Base-by-base conservation (phyloP, 164 flowering plant genomes). In the Chimonanthus salicifolius region DNA sequence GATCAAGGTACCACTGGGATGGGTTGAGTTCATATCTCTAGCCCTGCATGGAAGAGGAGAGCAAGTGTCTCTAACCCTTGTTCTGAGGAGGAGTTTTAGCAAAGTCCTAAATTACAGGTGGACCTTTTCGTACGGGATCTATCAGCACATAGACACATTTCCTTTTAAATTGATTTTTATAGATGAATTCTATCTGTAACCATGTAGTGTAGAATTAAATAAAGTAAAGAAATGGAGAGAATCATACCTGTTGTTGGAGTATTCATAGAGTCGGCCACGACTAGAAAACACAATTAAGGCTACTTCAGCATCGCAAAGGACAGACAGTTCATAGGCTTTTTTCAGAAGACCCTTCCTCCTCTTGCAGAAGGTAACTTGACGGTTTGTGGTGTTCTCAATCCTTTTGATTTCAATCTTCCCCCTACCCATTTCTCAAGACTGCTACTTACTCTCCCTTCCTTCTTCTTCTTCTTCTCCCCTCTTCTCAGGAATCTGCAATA, bases 341-440 rank as follows among this genome's bases (percentile, higher is more conserved):
- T 78, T 81, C 45, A 78, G 80, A 13, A 81, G 71, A 10, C 83
- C 83, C 4, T 75, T 75, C 45, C 83, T 73, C 11, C 83, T 75
- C 64, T 81, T 81, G 64, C 83, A 78, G 71, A 81, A 81, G 58
- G 83, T 81, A 13, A 81, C 83, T 50, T 78, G 80, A 6, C 83
- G 75, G 44, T 75, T 81, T 0, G 83, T 78, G 3, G 80, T 78
- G 74, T 76, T 81, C 58, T 81, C 83, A 62, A 81, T 81, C 74
- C 80, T 67, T 76, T 78, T 78, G 49, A 81, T 81, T 49, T 78
- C 80, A 58, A 81, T 81, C 75, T 81, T 81, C 47, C 83, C 79
- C 64, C 83, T 72, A 11, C 80, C 81, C 82, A 80, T 80, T 50
- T 72, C 21, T 6, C 18, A 44, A 68, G 33, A 33, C 33, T 68